Evolutionary conservation across 495 filamentous ascomycete species (phyloP), one percentile per base, ranked within the genome.

Genomic region (Penicillium arizonense): DNA sequence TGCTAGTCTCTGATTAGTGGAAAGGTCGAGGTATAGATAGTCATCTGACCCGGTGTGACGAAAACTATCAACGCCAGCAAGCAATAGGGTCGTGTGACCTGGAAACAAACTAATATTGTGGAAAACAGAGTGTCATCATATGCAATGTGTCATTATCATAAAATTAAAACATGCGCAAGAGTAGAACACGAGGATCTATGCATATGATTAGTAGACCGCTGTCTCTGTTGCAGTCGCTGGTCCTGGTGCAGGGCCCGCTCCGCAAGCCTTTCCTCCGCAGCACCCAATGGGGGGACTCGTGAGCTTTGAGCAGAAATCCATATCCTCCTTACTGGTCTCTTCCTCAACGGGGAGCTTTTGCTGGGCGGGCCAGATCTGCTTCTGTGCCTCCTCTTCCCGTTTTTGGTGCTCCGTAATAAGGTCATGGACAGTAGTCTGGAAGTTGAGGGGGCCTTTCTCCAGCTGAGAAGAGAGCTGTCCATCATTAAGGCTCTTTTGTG

Each of bases 301-400:
- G 33, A 77, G 43, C 16, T 62, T 64, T 7, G 60, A 48, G 41
- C 72, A 77, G 36, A 78, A 78, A 12, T 70, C 61, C 43, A 73
- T 46, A 40, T 78, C 75, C 8, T 69, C 59, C 50, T 68, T 54
- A 35, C 63, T 75, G 14, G 57, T 58, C 6, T 47, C 18, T 1
- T 67, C 71, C 14, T 48, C 57, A 14, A 37, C 43, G 14, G 72
- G 71, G 24, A 74, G 40, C 6, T 37, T 56, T 55, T 77, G 76
- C 20, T 72, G 65, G 3, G 78, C 77, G 9, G 79, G 79, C 76
- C 77, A 81, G 38, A 79, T 68, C 59, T 79, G 68, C 34, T 62
- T 36, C 18, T 65, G 62, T 2, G 56, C 64, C 26, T 64, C 56
- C 47, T 77, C 58, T 52, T 82, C 79, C 4, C 57, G 56, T 47